These are phyloP conservation scores for Sporothrix pseudoabietina DNA, from an alignment of 2,329 filamentous ascomycete genomes.

Conservation along the genomic window DNA sequence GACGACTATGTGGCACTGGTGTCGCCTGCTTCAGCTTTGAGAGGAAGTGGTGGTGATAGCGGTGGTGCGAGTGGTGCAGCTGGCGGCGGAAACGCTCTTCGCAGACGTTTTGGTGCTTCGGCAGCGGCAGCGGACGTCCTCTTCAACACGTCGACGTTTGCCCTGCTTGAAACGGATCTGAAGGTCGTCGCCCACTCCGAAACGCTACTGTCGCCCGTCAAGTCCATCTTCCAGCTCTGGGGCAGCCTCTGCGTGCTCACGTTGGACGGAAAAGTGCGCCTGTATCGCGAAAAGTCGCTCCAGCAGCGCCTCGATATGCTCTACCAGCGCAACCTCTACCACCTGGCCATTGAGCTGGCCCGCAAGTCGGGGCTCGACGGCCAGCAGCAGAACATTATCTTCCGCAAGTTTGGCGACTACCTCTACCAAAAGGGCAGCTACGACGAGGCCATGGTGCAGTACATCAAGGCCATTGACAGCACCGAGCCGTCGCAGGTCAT, in stretches of 20 bases:
- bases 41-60: neutral
- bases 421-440: constrained; percentile 94
- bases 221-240: constrained; percentile 83
- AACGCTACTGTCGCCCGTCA: constrained; percentile 76
- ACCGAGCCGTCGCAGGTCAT: constrained; percentile 97
- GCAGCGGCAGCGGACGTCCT: constrained; percentile 72
- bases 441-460: constrained; percentile 98
- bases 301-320: constrained; percentile 90
- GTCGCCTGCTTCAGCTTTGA: constrained; percentile 65
- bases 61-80: constrained; percentile 4
- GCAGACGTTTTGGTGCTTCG: constrained; percentile 71
- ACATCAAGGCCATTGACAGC: constrained; percentile 91
- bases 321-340: constrained; percentile 90
- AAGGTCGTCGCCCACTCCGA: constrained; percentile 90
- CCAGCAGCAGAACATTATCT: constrained; percentile 86
- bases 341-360: constrained; percentile 87
- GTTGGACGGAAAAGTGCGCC: constrained; percentile 86
- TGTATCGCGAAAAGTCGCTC: constrained; percentile 87
- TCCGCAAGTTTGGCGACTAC: constrained; percentile 90
- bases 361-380: constrained; percentile 82
- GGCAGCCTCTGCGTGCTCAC: constrained; percentile 88
- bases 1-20: constrained; percentile 86
- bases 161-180: constrained; percentile 86
- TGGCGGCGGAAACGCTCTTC: constrained; percentile 55
- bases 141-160: constrained; percentile 85